These are phyloP conservation scores for Boletus reticulatus DNA, from an alignment of 768 basidiomycete species.

Conservation along the genomic window DNA sequence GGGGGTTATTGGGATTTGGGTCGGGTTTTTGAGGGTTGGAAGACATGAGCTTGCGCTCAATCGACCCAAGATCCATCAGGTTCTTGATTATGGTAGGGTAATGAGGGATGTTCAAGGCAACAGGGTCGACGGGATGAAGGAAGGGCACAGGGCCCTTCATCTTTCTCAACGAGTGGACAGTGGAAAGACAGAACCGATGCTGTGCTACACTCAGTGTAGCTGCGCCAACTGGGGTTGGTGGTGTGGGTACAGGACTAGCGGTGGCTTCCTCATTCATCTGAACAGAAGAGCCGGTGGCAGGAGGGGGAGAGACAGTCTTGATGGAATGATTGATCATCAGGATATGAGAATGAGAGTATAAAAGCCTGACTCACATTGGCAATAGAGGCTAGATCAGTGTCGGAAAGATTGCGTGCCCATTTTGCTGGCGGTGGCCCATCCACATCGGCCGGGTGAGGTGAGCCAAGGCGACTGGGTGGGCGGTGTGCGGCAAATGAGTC, in stretches of 20 bases:
- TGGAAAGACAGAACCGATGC: constrained; percentile 74
- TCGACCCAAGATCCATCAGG: constrained; percentile 93
- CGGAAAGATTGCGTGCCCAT: constrained; percentile 72
- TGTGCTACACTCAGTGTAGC: constrained; percentile 64
- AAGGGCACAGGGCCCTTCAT: constrained; percentile 82
- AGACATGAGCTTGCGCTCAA: constrained; percentile 81
- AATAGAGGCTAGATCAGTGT: constrained; percentile 71
- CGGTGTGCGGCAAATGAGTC: constrained; percentile 35
- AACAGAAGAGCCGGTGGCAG: constrained; percentile 45
- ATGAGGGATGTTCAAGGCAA: constrained; percentile 82
- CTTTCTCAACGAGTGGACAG: constrained; percentile 82
- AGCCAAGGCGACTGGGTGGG: constrained; percentile 31
- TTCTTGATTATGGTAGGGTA: constrained; percentile 83
- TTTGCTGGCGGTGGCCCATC: constrained; percentile 74
- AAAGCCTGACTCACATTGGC: constrained; percentile 61
- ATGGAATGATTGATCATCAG: constrained; percentile 40
- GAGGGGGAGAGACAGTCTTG: constrained; percentile 77
- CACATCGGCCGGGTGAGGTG: constrained; percentile 25
- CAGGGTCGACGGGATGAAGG: constrained; percentile 82
- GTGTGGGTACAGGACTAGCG: constrained; percentile 15
- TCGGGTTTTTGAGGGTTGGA: constrained; percentile 82
- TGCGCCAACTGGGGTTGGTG: constrained; percentile 4
- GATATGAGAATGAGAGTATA: constrained; percentile 50
- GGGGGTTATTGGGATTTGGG: constrained; percentile 62
- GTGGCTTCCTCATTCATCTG: constrained; percentile 29